Percentiles rank a stretch among this genome's conserved stretches.
These are phyloP conservation scores for Candida adriatica DNA, from an alignment of 805 yeast genomes.

Conservation along the genomic window DNA sequence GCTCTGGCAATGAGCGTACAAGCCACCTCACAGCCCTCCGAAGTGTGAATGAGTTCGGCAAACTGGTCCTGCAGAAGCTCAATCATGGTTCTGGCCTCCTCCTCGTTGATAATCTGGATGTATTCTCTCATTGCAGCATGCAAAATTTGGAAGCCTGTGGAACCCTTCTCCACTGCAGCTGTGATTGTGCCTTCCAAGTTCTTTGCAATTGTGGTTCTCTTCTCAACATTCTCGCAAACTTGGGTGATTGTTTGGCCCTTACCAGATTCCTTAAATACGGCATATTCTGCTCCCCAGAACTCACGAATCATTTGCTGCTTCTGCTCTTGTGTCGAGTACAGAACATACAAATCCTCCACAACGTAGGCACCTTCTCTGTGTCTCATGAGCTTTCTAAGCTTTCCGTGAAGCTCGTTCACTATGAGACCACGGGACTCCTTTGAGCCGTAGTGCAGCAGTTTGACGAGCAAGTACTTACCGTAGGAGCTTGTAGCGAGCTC, in stretches of 20 bases:
- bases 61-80: conserved; percentile 81
- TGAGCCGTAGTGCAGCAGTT: conserved; percentile 87
- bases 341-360: conserved; percentile 83
- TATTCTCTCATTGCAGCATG: conserved; percentile 96
- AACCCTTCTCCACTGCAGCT: conserved; percentile 91
- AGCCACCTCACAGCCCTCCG: conserved; percentile 92
- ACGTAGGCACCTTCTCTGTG: conserved; percentile 98
- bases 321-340: conserved; percentile 80
- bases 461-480: conserved; percentile 87
- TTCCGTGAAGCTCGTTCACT: conserved; percentile 83
- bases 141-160: conserved; percentile 90
- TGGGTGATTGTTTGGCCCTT: conserved; percentile 57
- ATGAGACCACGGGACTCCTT: conserved; percentile 70
- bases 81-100: conserved; percentile 72
- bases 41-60: conserved; percentile 93
- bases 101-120: conserved; percentile 59
- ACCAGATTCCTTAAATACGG: conserved; percentile 76
- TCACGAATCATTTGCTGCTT: conserved; percentile 88
- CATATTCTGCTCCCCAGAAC: conserved; percentile 95
- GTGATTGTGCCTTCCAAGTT: conserved; percentile 79
- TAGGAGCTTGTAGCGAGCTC: conserved; percentile 85
- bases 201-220: conserved; percentile 63
- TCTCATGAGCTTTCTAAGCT: conserved; percentile 84
- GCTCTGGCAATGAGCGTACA: conserved; percentile 73
- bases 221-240: conserved; percentile 68